phyloP scores from a whole-genome alignment of 768 basidiomycete species.

The Leccinum disarticulatum region DNA sequence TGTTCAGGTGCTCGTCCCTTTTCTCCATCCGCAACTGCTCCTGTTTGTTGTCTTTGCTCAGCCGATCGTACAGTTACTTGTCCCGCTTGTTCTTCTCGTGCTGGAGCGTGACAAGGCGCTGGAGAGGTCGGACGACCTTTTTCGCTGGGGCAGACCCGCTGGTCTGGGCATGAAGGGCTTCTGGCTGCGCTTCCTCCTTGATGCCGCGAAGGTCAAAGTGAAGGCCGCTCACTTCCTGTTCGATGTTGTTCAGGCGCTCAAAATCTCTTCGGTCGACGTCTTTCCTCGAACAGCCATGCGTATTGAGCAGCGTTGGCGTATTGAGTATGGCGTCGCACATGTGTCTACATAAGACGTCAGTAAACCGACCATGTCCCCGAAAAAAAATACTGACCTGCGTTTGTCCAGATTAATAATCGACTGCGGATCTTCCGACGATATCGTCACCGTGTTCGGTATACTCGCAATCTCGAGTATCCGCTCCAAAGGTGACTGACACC shows the following conservation, averaged over 20 bases:
- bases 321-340: constrained; percentile 64
- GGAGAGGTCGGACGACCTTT: constrained; percentile 64
- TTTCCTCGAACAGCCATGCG: constrained; percentile 47
- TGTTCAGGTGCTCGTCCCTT: constrained; percentile 72
- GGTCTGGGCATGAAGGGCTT: constrained; percentile 48
- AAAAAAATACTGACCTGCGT: constrained; percentile 53
- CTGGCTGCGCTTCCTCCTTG: constrained; percentile 72
- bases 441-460: constrained; percentile 66
- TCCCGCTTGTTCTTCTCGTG: constrained; percentile 84
- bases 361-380: not conserved
- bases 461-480: constrained; percentile 78
- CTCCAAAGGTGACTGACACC: constrained; percentile 43
- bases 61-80: constrained; percentile 60
- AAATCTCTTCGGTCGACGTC: constrained; percentile 66
- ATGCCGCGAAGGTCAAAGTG: constrained; percentile 73
- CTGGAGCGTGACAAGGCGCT: constrained; percentile 59
- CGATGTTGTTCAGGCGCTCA: constrained; percentile 74
- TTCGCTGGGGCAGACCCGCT: constrained; percentile 48
- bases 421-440: constrained; percentile 50
- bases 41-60: constrained; percentile 72
- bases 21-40: constrained; percentile 74
- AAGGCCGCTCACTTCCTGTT: constrained; percentile 59
- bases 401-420: constrained; percentile 80
- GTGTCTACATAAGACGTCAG: constrained; percentile 46
- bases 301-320: constrained; percentile 44